Conservation (phyloP, 2,329 filamentous ascomycete genomes). For the Plectosphaerella plurivora region DNA sequence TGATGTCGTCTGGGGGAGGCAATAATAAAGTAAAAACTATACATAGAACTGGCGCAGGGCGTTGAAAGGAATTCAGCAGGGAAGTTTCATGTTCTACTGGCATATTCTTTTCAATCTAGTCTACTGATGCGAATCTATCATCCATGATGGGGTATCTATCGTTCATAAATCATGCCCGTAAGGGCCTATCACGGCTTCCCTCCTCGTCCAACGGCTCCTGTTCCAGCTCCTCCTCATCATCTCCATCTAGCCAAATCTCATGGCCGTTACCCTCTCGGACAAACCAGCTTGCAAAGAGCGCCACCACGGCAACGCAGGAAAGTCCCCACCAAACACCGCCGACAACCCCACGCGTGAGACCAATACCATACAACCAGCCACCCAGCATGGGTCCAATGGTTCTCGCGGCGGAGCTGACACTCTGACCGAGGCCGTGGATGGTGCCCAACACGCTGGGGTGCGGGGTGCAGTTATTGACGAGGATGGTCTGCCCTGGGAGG, state of each 20-base stretch:
- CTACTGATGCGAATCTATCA: too few species aligned
- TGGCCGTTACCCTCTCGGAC: conserved; percentile 60
- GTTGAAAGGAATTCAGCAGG: not conserved
- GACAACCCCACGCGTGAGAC: conserved; percentile 51
- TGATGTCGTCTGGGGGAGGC: not conserved
- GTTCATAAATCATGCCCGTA: too few species aligned
- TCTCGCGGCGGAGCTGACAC: conserved; percentile 51
- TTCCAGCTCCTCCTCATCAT: conserved; percentile 35
- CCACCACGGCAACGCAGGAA: conserved; percentile 42
- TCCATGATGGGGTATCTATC: too few species aligned
- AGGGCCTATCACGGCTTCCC: not conserved
- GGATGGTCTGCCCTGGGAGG: conserved; percentile 39
- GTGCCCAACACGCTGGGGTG: conserved; percentile 43
- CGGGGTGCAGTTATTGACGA: conserved; percentile 44
- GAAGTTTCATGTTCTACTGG: not conserved
- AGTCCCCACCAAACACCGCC: conserved; percentile 57
- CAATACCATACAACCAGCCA: conserved; percentile 57
- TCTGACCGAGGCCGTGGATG: conserved; percentile 51
- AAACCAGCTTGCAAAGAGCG: conserved; percentile 46
- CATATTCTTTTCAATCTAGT: not conserved
- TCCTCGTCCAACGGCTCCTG: not conserved
- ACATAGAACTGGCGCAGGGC: not conserved
- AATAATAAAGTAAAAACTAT: not conserved
- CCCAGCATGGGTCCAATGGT: conserved; percentile 57
- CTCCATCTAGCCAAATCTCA: conserved; percentile 60